Conservation (phyloP, 345 rosid species). For the Dimocarpus longan region DNA sequence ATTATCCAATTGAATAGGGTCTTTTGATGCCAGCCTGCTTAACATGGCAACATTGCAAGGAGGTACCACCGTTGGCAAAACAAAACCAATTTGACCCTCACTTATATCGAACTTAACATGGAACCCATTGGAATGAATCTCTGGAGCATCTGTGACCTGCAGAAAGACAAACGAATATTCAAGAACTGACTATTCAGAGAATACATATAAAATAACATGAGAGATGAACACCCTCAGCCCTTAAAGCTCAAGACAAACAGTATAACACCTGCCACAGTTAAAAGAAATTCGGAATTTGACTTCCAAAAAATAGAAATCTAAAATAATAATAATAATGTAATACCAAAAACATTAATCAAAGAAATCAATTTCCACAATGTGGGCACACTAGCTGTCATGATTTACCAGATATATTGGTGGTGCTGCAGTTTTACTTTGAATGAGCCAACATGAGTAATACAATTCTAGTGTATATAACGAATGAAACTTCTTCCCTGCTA, state of each 20-base stretch:
- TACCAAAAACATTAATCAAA: not conserved
- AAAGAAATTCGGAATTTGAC: not conserved
- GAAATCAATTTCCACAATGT: not conserved
- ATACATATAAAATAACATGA: not conserved
- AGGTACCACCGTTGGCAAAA: slow-evolving; percentile 78
- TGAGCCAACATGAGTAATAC: not conserved
- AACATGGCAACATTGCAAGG: slow-evolving; percentile 65
- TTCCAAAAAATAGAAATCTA: not conserved
- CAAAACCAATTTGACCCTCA: slow-evolving; percentile 93
- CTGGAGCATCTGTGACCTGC: slow-evolving; percentile 95
- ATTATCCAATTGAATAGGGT: slow-evolving; percentile 36
- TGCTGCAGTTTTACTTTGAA: not conserved
- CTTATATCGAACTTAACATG: slow-evolving; percentile 88
- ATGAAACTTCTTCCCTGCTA: not conserved
- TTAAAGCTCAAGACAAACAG: not conserved
- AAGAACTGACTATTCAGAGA: slow-evolving; percentile 13
- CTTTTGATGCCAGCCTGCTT: slow-evolving; percentile 46
- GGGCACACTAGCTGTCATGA: not conserved
- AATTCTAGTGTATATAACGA: not conserved
- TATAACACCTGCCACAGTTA: not conserved
- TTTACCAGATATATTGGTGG: not conserved
- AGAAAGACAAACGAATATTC: slow-evolving; percentile 24
- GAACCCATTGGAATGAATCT: slow-evolving; percentile 97
- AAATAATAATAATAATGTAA: not conserved
- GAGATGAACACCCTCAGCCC: not conserved